A percentile compares a stretch with the other conserved stretches of the same genome.
These are phyloP conservation scores for Aspergillus taichungensis DNA, from an alignment of 495 filamentous ascomycete species.

Conservation along the genomic window DNA sequence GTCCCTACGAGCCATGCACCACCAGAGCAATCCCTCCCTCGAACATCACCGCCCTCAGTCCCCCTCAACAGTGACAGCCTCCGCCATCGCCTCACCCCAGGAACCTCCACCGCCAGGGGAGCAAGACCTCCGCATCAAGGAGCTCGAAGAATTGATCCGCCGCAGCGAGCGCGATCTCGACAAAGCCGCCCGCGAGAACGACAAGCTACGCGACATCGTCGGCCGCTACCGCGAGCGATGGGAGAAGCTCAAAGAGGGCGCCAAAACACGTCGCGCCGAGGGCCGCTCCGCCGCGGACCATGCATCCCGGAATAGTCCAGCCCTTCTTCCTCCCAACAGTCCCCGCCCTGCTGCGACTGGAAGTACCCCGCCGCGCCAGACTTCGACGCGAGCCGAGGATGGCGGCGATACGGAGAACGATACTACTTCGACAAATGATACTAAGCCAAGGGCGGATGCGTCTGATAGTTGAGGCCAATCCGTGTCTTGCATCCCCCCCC, in stretches of 20 bases:
- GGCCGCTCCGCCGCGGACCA: too few relatives aligned
- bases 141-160: constrained; percentile 34
- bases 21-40: constrained; percentile 34
- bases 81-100: constrained; percentile 14
- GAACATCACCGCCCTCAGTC: constrained; percentile 13
- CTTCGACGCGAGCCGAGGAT: background rate
- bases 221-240: constrained; percentile 66
- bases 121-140: constrained; percentile 38
- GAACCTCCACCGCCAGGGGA: constrained; percentile 16
- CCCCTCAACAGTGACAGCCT: constrained; percentile 20
- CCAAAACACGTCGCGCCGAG: constrained; percentile 46
- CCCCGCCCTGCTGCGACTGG: too few relatives aligned
- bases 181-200: constrained; percentile 53
- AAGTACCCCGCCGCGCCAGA: too few relatives aligned
- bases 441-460: background rate
- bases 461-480: background rate
- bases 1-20: constrained; percentile 60
- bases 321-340: too few relatives aligned
- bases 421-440: background rate
- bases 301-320: too few relatives aligned
- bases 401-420: constrained; percentile 3
- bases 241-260: constrained; percentile 78
- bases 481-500: background rate
- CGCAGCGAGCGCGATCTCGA: constrained; percentile 48
- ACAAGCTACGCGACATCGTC: constrained; percentile 57